Conservation (phyloP, 2,329 filamentous ascomycete genomes). For the Ceratocystis variospora region DNA sequence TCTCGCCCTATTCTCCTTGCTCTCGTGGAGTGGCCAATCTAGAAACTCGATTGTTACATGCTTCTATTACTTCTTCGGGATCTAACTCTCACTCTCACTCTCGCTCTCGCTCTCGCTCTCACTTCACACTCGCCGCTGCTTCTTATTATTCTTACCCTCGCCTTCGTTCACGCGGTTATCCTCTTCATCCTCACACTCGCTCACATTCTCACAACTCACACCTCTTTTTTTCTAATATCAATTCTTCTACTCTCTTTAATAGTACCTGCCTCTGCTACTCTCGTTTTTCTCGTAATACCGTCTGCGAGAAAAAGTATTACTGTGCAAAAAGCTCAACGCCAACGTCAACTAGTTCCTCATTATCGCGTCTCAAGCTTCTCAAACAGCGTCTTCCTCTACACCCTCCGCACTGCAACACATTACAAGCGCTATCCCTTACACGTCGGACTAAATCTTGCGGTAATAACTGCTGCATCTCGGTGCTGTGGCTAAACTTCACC, state of each 20-base stretch:
- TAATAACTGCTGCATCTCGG: background rate
- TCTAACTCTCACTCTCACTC: background rate
- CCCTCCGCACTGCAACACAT: background rate
- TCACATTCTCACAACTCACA: background rate
- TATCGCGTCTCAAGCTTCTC: background rate
- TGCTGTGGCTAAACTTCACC: background rate
- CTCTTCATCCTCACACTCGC: slow-evolving; percentile 6
- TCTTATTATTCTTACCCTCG: background rate
- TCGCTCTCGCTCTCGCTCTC: background rate
- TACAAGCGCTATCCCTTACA: background rate
- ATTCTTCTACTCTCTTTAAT: slow-evolving; percentile 10
- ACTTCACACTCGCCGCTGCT: background rate
- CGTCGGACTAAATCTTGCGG: background rate
- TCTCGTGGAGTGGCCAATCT: background rate
- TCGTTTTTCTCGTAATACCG: slow-evolving; percentile 14
- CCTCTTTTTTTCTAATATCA: slow-evolving; percentile 12
- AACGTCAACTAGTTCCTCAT: background rate
- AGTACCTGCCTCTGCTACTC: background rate
- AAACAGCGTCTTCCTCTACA: background rate
- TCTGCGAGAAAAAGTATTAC: background rate
- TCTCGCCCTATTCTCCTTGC: background rate
- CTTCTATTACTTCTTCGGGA: background rate
- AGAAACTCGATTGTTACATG: background rate
- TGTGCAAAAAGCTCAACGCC: background rate
- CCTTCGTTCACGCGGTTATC: background rate